Evolutionary conservation across 352 stramenopile species (phyloP), one percentile per base, ranked within the genome.

Genomic region (Globisporangium emineosum): DNA sequence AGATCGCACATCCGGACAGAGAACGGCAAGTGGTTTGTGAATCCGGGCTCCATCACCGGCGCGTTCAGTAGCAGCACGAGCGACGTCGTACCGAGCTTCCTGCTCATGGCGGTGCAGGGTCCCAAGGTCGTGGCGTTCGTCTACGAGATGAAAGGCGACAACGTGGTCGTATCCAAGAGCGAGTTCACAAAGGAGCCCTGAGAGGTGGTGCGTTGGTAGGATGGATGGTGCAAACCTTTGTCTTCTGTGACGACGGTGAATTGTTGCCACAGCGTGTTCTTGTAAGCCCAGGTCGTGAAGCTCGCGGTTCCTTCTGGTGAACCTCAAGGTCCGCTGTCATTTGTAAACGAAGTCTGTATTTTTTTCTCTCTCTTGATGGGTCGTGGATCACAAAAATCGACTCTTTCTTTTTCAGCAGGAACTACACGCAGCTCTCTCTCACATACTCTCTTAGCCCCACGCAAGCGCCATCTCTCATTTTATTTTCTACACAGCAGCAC

Each of bases 81-180:
- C 64, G 77, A 94, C 40, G 79, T 97, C 12, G 86, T 83, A 35
- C 97, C 97, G 23, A 99, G 95, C 50, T 99, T 99, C 67, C 97
- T 99, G 71, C 86, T 99, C 60, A 91, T 99, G 73, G 97, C 97
- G n/a, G 86, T 99, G 54, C 96, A 99, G 69, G 97, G 93, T 1
- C 67, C 65, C 42, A 99, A 99, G 71, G 89, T 98, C 40, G 96
- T 99, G 3, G 97, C 92, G 45, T 99, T 99, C 74, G 85, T 99
- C 1, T 99, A 99, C 74, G 91, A 98, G 69, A 80, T 97, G 59
- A 89, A 91, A 53, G 76, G 66, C 15, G 89, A 88, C 59, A 86
- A 89, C 60, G 86, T 94, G 29, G 83, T 88, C 17, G 88, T 96
- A n/a, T 95, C 86, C 70, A 97, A 94, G 67, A 96, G 81, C 73